Conservation (phyloP, 768 basidiomycete species). For the Tephrocybe sp. region DNA sequence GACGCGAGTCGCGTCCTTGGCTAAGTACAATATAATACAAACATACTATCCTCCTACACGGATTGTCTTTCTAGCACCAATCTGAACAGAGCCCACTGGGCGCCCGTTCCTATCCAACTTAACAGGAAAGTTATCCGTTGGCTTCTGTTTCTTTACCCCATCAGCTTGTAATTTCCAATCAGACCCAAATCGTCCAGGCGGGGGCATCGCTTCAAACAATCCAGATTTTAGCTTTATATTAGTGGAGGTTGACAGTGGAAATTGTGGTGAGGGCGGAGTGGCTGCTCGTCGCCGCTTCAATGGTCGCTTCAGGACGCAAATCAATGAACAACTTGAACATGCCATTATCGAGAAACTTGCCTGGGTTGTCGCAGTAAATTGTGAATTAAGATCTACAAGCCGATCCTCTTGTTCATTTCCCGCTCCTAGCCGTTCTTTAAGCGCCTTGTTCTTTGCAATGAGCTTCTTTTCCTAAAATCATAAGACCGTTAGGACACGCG, state of each 20-base stretch:
- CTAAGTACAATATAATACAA: not conserved
- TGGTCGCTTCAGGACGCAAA: not conserved
- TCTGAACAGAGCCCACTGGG: slow-evolving; percentile 30
- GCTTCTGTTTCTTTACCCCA: slow-evolving; percentile 14
- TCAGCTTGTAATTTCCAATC: slow-evolving; percentile 28
- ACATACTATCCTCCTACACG: slow-evolving; percentile 1
- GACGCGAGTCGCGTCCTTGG: not conserved
- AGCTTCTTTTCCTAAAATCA: slow-evolving; percentile 9
- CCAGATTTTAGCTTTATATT: slow-evolving; percentile 4
- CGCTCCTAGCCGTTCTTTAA: slow-evolving; percentile 14
- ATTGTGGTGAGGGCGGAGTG: not conserved
- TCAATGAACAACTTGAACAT: not conserved
- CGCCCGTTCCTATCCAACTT: slow-evolving; percentile 35
- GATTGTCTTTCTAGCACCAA: slow-evolving; percentile 32
- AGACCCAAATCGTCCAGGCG: slow-evolving; percentile 30
- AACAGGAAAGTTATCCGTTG: slow-evolving; percentile 26
- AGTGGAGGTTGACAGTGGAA: not conserved
- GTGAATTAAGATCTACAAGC: slow-evolving; percentile 1
- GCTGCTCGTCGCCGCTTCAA: slow-evolving; percentile 1
- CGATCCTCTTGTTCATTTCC: not conserved
- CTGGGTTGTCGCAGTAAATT: not conserved
- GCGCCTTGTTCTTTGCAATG: slow-evolving; percentile 7
- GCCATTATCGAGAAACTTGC: not conserved
- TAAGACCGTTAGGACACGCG: not conserved
- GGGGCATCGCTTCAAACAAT: slow-evolving; percentile 36